Evolutionary conservation across 768 basidiomycete species (phyloP).

Genomic region (Ephemerocybe angulata): DNA sequence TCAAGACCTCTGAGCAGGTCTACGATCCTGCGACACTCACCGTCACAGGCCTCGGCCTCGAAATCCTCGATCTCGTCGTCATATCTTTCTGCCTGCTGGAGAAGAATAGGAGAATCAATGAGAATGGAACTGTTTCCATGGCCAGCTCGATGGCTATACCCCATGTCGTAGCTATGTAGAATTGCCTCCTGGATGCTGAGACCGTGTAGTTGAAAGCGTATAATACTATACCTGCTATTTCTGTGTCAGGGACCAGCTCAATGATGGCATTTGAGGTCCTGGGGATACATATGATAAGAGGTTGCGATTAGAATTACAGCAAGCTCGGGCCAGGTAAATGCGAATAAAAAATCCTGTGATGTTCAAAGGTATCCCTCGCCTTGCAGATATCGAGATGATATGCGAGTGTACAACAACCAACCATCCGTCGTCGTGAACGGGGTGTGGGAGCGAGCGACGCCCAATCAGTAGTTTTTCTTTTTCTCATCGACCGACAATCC

Average conservation of each 20-base stretch:
- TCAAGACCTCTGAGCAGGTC: conserved; percentile 17
- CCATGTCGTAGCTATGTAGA: neutral
- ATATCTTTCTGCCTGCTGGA: conserved; percentile 7
- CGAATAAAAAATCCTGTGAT: neutral
- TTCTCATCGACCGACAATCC: conserved; percentile 98
- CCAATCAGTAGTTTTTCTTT: conserved; percentile 83
- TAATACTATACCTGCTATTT: neutral
- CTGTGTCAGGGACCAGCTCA: neutral
- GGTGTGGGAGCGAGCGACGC: neutral
- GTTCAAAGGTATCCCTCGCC: neutral
- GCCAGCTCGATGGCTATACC: neutral
- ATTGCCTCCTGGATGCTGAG: neutral
- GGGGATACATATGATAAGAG: neutral
- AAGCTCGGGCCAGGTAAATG: neutral
- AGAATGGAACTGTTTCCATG: neutral
- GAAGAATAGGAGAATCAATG: conserved; percentile 1
- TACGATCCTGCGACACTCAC: conserved; percentile 23
- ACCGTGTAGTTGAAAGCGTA: neutral
- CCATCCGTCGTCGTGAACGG: neutral
- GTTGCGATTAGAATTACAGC: neutral
- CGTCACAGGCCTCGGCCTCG: neutral
- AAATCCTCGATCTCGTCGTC: conserved; percentile 6
- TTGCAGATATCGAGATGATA: neutral
- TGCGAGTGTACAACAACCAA: neutral
- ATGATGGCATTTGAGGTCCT: too few relatives aligned